Base-by-base conservation (phyloP, 371 early-diverging fungal species). In the Lichtheimia ornata region DNA sequence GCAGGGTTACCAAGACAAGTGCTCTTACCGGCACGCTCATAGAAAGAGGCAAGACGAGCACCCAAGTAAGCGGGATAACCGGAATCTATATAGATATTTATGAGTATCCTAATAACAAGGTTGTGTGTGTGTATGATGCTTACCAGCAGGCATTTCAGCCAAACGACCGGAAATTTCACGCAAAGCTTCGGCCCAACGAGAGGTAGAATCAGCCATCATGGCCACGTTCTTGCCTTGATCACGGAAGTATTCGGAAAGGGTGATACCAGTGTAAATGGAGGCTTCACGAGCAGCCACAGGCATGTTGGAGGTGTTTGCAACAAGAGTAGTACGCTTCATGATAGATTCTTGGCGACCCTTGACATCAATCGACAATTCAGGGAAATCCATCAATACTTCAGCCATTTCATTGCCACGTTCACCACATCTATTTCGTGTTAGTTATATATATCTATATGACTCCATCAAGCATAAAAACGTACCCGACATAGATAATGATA, bases 331-430 rank as follows among this genome's bases (percentile, higher is more conserved):
- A 77, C 99, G 93, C 88, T 99, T 97, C 99, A 99, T 99, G 77
- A 99, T 99, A 43, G 96, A 94, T 75, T 98, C 99, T 70, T 96
- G 83, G 58, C 92, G 88, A 15, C 95, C 98, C 41, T 94, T 92
- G 35, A 97, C 82, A 65, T 94, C 95, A 61, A 95, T 94, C 0
- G 91, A 89, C 40, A 97, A 84, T 73, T 94, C 91, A 24, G 99
- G 99, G 91, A 99, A 99, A 73, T 99, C 99, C 98, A 97, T 98
- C 75, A 99, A 85, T 55, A 99, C 99, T 86, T 99, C 99, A 72
- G 99, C 99, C 99, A 99, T 99, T 76, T 99, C 99, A 68, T 99
- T 99, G 62, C 99, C 99, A 76, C 99, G 93, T 82, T 99, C 99
- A 67, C 99, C 99, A 70, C 95, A 53, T 65, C 57, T 56, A 70